Base-by-base conservation (phyloP, 2,329 filamentous ascomycete genomes). In the Alternaria tenuissima region DNA sequence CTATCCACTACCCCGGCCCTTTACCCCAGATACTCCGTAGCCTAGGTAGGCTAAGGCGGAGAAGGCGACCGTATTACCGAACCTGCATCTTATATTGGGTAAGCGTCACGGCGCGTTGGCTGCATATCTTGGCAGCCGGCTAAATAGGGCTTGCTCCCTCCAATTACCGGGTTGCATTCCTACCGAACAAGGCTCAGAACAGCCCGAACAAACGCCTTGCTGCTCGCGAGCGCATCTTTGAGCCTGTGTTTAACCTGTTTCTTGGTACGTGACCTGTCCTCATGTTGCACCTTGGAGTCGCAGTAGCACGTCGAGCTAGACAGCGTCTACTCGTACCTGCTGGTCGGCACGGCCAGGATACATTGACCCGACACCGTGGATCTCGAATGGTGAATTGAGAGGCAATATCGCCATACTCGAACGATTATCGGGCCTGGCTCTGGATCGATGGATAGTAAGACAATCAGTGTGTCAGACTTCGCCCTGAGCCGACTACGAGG, bases 61-160 rank as follows among this genome's bases (percentile, higher is more conserved):
- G 63, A 53, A 26, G 20, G 48, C 54, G 60, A 61, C 72, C 71
- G 69, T 59, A 64, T 63, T 69, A 71, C 72, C 72, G 72, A 69
- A 66, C 60, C 36, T 61, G 47, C 59, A 55, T 24, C 69, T 67
- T 55, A 59, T 61, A 55, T 57, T 49, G 64, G 67, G 56, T 52
- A 72, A 67, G 72, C 63, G 70, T 65, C 66, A 71, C 51, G 68
- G 68, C 68, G 56, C 41, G 26, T 55, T 43, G 57, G 60, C 55
- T 30, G 60, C 59, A 48, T 42, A 39, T 41, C 63, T 71, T 69
- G 67, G 69, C 66, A 57, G 38, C 68, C 68, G 69, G 69, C 48
- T 72, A 72, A 71, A 70, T 66, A 57, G 58, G 12, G n/a, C 49
- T 48, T 48, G 55, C 38, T 65, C 59, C 58, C 60, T 62, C 69